Evolutionary conservation across 1,284 basidiomycete species (phyloP), one percentile per base, ranked within the genome.

Genomic region (Peniophora sp.): DNA sequence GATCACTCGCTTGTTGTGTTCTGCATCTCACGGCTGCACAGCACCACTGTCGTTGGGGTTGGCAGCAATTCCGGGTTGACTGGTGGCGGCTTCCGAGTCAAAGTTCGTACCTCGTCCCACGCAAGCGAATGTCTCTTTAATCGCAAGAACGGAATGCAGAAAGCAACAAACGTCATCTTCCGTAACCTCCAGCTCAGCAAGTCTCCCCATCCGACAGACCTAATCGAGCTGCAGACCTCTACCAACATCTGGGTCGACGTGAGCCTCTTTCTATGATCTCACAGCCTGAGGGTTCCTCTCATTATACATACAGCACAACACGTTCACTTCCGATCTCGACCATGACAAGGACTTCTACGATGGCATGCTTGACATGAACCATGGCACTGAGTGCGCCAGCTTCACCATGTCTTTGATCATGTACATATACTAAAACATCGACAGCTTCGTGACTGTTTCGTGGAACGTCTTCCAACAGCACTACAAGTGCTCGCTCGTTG

Each of bases 211-310:
- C 57, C 58, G 6, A 59, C 57, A 12, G 61, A 63, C 48, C 52
- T 62, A 17, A 61, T 63, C 46, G 57, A 54, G 47, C 52, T 63
- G 14, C 58, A 63, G 45, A 58, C 56, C 16, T 50, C 59, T 2
- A 61, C 61, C 3, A 61, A 63, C 27, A 56, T 63, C 55, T 63
- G 61, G 61, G 53, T 63, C 50, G 61, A 60, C 50, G 56, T 59
- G 48, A 39, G 55, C 38, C 17, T 8, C 16, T 41, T 41, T 41
- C 5, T 12, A 5, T 32, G 27, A 6, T 5, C 27, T 32, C 27
- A 12, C 12, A 32, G 12, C 27, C 5, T 6, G 27, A 32, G 27
- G 12, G 27, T 32, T 32, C 6, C 12, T 12, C 27, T 32, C 12
- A 32, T 32, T 12, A 32, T 12, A 6, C 12, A 6, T 32, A 32